These are phyloP conservation scores for Closterium sp. DNA, from an alignment of 139 green algal genomes.

Conservation along the genomic window DNA sequence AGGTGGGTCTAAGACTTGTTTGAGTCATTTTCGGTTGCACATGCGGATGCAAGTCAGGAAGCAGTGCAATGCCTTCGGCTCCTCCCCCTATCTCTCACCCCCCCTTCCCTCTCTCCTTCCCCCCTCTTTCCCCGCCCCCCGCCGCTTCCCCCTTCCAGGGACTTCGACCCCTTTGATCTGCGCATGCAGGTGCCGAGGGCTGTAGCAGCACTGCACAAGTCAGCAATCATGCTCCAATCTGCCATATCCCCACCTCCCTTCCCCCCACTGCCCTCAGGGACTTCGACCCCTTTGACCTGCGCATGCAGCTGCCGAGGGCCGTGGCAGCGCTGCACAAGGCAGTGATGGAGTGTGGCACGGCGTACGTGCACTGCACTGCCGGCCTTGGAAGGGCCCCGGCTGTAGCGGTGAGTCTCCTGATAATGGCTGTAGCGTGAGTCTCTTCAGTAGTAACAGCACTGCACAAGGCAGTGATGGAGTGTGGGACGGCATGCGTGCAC, in stretches of 20 bases:
- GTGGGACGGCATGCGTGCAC: slow-evolving; percentile 82
- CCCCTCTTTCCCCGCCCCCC: neutral
- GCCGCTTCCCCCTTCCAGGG: slow-evolving; percentile 37
- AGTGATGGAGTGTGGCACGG: slow-evolving; percentile 44
- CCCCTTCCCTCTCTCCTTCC: neutral
- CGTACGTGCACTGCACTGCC: slow-evolving; percentile 96
- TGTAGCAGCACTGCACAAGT: slow-evolving; percentile 29
- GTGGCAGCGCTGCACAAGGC: slow-evolving; percentile 34
- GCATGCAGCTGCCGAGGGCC: slow-evolving; percentile 36
- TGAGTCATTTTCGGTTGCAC: no score
- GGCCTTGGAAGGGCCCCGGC: slow-evolving; percentile 87
- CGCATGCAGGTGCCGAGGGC: slow-evolving; percentile 36
- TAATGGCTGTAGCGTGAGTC: neutral
- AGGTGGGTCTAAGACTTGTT: no score
- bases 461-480: slow-evolving; percentile 19
- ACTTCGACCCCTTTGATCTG: slow-evolving; percentile 91
- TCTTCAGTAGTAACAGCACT: slow-evolving; percentile 12
- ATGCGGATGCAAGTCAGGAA: no score
- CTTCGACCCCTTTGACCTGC: slow-evolving; percentile 87
- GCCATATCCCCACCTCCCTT: no score
- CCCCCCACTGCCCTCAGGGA: slow-evolving; percentile 56
- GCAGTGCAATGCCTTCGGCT: no score
- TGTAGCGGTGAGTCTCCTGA: slow-evolving; percentile 59
- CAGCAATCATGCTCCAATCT: no score
- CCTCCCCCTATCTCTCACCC: neutral